Evolutionary conservation across 768 basidiomycete species (phyloP), one percentile per base, ranked within the genome.

Genomic region (Pleurotus cornucopiae): DNA sequence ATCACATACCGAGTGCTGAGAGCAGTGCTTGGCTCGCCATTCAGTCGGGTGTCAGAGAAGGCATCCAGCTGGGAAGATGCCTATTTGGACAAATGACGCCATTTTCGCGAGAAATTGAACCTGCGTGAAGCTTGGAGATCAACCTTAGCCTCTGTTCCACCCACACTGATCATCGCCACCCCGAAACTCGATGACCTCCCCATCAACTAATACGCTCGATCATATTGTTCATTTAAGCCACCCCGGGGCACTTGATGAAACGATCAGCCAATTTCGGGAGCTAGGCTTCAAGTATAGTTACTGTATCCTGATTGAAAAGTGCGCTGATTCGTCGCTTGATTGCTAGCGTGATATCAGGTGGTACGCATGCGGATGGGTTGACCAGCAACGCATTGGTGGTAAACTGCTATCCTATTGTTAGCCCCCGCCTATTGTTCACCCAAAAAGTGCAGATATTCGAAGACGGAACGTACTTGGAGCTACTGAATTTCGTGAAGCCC

Each of bases 161-260:
- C 26, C 30, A 34, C 30, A 34, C 11, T 34, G 30, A 34, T 34
- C 30, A 11, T 34, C 30, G 30, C 30, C 30, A 3, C 30, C 2
- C 30, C 9, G 30, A 11, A 34, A 34, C 48, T n/a, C 48, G 25
- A 49, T 49, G 25, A 11, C 48, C n/a, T 20, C 14, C 56, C 45
- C 57, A 26, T 58, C 57, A n/a, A 58, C 58, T n/a, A 57, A 43
- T 12, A 61, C 16, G 23, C 26, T 89, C 9, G 88, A 90, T 59
- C 88, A 90, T 60, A 81, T 90, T 56, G 78, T 90, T 0, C 82
- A 89, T 64, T 72, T 90, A n/a, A 84, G 84, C 0, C 82, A 86
- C 0, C 83, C 86, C 1, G 84, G 80, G 0, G 74, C 81, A 0
- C 72, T 89, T 7, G 64, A 74, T 16, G 67, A 77, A 34, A 76